Percentiles rank a stretch among this genome's conserved stretches.
Evolutionary conservation across 768 basidiomycete species (phyloP).

Genomic region (Podaxis carcinomalis): DNA sequence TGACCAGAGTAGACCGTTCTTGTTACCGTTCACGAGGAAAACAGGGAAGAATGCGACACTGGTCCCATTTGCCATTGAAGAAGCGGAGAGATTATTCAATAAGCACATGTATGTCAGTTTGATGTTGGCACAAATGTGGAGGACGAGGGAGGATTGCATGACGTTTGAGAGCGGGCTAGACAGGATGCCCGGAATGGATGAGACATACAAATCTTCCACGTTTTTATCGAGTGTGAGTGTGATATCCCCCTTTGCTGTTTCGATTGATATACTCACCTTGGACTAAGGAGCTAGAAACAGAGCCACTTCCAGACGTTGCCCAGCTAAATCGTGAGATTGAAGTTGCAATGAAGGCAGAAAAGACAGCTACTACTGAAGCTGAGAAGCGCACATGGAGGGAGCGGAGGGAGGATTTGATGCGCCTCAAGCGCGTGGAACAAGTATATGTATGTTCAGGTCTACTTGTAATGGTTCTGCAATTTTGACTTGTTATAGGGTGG

Average conservation of each 20-base stretch:
- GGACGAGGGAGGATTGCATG: slow-evolving; percentile 93
- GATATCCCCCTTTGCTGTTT: neutral
- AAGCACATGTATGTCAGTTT: slow-evolving; percentile 89
- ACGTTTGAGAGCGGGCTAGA: slow-evolving; percentile 90
- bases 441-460: slow-evolving; percentile 71
- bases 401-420: slow-evolving; percentile 75
- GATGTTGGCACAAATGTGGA: slow-evolving; percentile 91
- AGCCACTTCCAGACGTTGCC: slow-evolving; percentile 69
- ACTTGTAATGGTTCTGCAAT: neutral
- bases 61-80: slow-evolving; percentile 95
- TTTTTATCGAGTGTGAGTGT: slow-evolving; percentile 35
- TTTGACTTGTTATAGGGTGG: slow-evolving; percentile 49
- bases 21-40: slow-evolving; percentile 90
- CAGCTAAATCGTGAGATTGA: slow-evolving; percentile 68
- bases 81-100: slow-evolving; percentile 88
- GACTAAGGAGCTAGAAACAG: slow-evolving; percentile 53
- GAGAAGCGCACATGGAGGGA: slow-evolving; percentile 65
- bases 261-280: neutral
- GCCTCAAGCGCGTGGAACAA: slow-evolving; percentile 84
- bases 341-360: slow-evolving; percentile 58
- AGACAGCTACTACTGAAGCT: slow-evolving; percentile 17
- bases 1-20: slow-evolving; percentile 88
- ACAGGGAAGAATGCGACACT: slow-evolving; percentile 54
- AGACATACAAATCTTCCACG: slow-evolving; percentile 48
- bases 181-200: slow-evolving; percentile 66